These are phyloP conservation scores for Candolleomyces eurysporus DNA, from an alignment of 768 basidiomycete genomes.

Conservation along the genomic window DNA sequence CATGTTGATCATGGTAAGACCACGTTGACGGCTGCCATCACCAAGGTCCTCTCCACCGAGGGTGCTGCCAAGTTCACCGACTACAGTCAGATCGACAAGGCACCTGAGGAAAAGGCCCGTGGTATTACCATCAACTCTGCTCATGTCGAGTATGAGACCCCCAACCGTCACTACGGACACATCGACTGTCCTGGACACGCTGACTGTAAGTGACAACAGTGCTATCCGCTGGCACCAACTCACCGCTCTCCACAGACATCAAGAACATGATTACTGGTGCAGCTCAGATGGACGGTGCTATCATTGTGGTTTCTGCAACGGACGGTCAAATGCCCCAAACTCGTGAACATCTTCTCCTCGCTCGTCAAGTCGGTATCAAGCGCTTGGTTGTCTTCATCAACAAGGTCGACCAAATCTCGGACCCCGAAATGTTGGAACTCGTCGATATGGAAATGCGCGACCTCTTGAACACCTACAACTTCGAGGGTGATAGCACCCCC, in stretches of 20 bases:
- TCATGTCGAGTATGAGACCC: conserved; percentile 98
- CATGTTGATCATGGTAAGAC: conserved; percentile 99
- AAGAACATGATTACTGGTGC: conserved; percentile 99
- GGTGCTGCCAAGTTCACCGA: conserved; percentile 89
- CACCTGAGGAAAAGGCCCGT: conserved; percentile 98
- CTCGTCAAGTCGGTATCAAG: conserved; percentile 97
- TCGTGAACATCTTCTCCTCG: conserved; percentile 94
- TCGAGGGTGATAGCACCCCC: conserved; percentile 97
- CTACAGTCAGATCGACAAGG: conserved; percentile 98
- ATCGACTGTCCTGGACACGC: conserved; percentile 98
- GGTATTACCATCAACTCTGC: conserved; percentile 99
- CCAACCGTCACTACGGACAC: conserved; percentile 88
- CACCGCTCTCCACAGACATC: conserved; percentile 57
- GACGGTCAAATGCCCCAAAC: conserved; percentile 99
- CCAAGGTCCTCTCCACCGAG: conserved; percentile 79
- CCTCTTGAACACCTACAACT: conserved; percentile 86
- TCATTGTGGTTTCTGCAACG: conserved; percentile 95
- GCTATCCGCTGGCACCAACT: conserved; percentile 2
- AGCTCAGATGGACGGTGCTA: conserved; percentile 95
- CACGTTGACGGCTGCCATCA: conserved; percentile 93
- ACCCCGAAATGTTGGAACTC: conserved; percentile 97
- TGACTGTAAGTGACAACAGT: conserved; percentile 61
- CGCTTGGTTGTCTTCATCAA: conserved; percentile 99
- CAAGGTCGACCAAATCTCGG: conserved; percentile 96
- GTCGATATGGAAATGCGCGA: conserved; percentile 99